phyloP scores from a whole-genome alignment of 768 basidiomycete genomes.

The Hemileccinum rubropunctum region DNA sequence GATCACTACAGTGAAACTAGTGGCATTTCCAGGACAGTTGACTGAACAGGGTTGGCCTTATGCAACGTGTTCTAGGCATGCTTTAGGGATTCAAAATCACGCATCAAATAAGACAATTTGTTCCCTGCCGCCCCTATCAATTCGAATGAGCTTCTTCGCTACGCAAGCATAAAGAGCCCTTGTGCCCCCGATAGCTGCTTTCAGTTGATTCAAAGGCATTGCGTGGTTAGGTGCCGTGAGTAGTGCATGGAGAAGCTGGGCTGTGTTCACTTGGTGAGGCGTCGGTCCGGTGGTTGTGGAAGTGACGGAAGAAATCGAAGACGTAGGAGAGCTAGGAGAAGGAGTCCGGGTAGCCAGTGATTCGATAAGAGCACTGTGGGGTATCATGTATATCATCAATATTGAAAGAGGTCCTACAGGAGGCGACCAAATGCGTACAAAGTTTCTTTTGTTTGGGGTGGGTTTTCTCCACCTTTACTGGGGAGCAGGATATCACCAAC shows the following conservation, averaged over 20 bases:
- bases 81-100: neutral
- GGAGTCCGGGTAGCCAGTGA: constrained; percentile 50
- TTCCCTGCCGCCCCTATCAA: constrained; percentile 72
- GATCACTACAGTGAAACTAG: too few relatives aligned
- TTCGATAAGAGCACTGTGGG: constrained; percentile 54
- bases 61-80: neutral
- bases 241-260: constrained; percentile 60
- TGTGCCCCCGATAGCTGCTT: constrained; percentile 56
- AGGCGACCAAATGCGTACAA: constrained; percentile 42
- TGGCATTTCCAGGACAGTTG: too few relatives aligned
- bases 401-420: neutral
- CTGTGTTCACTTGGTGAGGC: constrained; percentile 68
- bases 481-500: constrained; percentile 64
- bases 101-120: constrained; percentile 74
- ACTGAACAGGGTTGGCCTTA: neutral
- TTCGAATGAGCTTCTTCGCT: constrained; percentile 75
- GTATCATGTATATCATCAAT: neutral
- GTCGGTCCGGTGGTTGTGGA: constrained; percentile 44
- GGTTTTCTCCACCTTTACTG: constrained; percentile 42
- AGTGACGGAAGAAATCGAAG: constrained; percentile 50
- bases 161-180: constrained; percentile 74
- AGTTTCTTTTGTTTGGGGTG: constrained; percentile 56
- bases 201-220: constrained; percentile 60
- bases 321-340: constrained; percentile 53
- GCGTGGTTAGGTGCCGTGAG: constrained; percentile 53